Conservation (phyloP, 148 eudicot genomes). For the Diospyros lotus region DNA sequence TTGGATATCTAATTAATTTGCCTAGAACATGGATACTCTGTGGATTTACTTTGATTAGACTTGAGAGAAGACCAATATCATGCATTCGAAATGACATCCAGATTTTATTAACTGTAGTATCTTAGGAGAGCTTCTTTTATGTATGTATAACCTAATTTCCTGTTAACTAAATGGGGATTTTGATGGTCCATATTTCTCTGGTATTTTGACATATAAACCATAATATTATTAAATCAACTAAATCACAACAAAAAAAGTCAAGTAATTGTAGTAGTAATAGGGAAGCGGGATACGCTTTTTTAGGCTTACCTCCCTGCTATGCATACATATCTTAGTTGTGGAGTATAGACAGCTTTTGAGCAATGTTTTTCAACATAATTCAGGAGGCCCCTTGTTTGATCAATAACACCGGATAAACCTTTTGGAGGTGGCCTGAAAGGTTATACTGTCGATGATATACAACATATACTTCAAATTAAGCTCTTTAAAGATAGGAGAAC, state of each 20-base stretch:
- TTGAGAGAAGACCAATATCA: too few relatives aligned
- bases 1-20: too few relatives aligned
- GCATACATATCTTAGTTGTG: slow-evolving; percentile 74
- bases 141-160: too few relatives aligned
- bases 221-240: too few relatives aligned
- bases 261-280: slow-evolving; percentile 4
- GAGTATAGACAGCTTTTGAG: slow-evolving; percentile 72
- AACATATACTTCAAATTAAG: not conserved
- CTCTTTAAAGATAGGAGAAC: slow-evolving; percentile 1
- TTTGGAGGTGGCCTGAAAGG: slow-evolving; percentile 76
- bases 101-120: too few relatives aligned
- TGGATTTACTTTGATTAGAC: too few relatives aligned
- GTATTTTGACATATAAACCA: too few relatives aligned
- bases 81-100: too few relatives aligned
- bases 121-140: too few relatives aligned
- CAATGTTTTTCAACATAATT: slow-evolving; percentile 75
- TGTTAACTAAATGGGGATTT: too few relatives aligned
- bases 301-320: slow-evolving; percentile 70
- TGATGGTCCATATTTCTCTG: too few relatives aligned
- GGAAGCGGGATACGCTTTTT: not conserved
- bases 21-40: too few relatives aligned
- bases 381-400: slow-evolving; percentile 96
- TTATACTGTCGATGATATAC: not conserved
- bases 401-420: slow-evolving; percentile 79
- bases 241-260: not conserved